Conservation (phyloP, 2,329 filamentous ascomycete species). For the Fusarium haematococcum region DNA sequence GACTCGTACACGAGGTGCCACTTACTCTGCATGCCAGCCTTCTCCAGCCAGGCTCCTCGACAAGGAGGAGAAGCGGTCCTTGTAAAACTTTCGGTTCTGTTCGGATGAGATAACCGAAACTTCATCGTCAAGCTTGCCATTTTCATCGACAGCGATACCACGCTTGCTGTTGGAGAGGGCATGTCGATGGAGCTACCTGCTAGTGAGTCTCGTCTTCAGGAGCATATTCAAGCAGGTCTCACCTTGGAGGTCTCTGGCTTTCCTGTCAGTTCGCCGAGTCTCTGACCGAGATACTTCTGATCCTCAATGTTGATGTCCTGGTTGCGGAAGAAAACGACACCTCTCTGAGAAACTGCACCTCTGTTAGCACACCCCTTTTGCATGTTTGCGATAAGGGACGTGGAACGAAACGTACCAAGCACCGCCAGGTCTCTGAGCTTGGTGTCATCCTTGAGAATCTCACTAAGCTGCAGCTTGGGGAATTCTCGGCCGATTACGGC, state of each 20-base stretch:
- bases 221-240: background rate
- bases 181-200: conserved; percentile 13
- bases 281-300: conserved; percentile 19
- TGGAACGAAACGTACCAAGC: conserved; percentile 1
- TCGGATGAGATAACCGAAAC: conserved; percentile 24
- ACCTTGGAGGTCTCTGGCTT: conserved; percentile 27
- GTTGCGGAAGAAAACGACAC: conserved; percentile 24
- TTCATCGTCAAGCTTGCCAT: conserved; percentile 25
- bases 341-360: conserved; percentile 10
- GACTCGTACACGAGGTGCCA: background rate
- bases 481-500: conserved; percentile 20
- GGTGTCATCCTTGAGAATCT: conserved; percentile 15
- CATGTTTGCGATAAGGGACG: background rate
- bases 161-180: conserved; percentile 24
- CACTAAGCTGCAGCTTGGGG: conserved; percentile 15
- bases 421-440: conserved; percentile 23
- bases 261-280: conserved; percentile 20
- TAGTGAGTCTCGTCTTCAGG: background rate
- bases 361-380: background rate
- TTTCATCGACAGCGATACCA: conserved; percentile 22
- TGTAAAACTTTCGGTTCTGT: conserved; percentile 26
- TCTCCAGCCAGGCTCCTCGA: conserved; percentile 19
- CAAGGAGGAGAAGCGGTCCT: conserved; percentile 13
- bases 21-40: conserved; percentile 30
- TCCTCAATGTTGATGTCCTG: conserved; percentile 19